Percentiles rank a stretch among this genome's conserved stretches.
These are phyloP conservation scores for Fusarium udum DNA, from an alignment of 2,329 filamentous ascomycete species.

Conservation along the genomic window DNA sequence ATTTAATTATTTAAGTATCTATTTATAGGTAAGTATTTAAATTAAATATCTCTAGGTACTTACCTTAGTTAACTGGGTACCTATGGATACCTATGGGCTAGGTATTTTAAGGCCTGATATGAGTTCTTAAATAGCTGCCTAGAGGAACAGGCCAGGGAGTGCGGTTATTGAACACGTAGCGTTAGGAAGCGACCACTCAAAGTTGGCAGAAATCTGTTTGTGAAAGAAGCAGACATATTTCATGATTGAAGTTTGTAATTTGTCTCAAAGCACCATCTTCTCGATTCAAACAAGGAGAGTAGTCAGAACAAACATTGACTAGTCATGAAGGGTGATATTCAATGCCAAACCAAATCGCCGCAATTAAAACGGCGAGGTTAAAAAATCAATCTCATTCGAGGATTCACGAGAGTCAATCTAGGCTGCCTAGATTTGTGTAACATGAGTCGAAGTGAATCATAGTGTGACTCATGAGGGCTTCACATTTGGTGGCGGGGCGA, in stretches of 20 bases:
- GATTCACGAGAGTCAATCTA: no score
- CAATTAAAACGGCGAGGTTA: no score
- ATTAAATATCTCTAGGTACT: no score
- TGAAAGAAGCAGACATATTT: not conserved
- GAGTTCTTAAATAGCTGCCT: not conserved
- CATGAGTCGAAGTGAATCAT: not conserved
- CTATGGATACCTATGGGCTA: no score
- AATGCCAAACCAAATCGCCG: not conserved
- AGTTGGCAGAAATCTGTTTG: fast-evolving
- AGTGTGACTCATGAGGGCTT: not conserved
- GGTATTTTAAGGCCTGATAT: no score
- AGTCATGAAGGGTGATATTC: not conserved
- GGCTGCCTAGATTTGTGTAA: not conserved
- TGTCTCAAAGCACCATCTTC: not conserved
- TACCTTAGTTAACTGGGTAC: no score
- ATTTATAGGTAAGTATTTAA: no score
- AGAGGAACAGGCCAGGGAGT: not conserved
- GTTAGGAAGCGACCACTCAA: not conserved
- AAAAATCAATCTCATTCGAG: fast-evolving
- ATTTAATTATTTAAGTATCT: no score
- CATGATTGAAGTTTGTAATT: no score
- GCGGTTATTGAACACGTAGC: not conserved
- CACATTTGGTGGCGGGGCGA: not conserved
- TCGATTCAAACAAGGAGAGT: not conserved
- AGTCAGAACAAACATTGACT: no score